Conservation (phyloP, 192 early-diverging fungal genomes). For the Physocladia obscura region DNA sequence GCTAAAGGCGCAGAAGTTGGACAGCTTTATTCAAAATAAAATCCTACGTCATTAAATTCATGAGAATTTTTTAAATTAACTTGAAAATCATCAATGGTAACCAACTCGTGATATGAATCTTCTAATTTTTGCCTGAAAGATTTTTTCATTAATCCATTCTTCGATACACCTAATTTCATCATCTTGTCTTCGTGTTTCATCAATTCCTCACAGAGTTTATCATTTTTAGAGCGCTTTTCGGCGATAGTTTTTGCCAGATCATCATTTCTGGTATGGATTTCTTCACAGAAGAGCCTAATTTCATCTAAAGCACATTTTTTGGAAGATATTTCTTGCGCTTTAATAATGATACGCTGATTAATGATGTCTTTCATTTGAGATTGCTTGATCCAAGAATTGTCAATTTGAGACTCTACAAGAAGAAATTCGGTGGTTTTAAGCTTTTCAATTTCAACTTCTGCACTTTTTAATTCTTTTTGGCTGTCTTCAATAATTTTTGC, state of each 20-base stretch:
- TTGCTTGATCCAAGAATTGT: conserved; percentile 15
- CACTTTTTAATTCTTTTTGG: conserved; percentile 14
- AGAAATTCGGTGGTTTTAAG: conserved; percentile 1
- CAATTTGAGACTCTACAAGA: conserved; percentile 4
- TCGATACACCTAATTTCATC: neutral
- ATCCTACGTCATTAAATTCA: too few species aligned
- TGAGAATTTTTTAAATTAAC: too few species aligned
- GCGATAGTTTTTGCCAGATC: neutral
- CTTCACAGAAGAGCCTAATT: neutral
- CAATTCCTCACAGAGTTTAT: conserved; percentile 18
- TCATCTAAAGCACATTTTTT: neutral
- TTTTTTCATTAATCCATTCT: too few species aligned
- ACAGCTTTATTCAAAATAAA: too few species aligned
- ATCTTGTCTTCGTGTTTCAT: conserved; percentile 11
- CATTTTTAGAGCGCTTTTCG: conserved; percentile 11
- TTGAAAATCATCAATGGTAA: too few species aligned
- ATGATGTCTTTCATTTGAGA: neutral
- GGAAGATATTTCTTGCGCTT: neutral
- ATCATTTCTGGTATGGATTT: conserved; percentile 12
- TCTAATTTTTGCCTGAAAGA: too few species aligned
- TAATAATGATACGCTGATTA: neutral
- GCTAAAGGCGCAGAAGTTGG: conserved; percentile 24
- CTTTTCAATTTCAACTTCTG: neutral
- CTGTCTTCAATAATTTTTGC: conserved; percentile 15
- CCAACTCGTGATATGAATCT: too few species aligned